Evolutionary conservation across 2,329 filamentous ascomycete genomes (phyloP), one percentile per base, ranked within the genome.

Genomic region (Grosmannia huntii): DNA sequence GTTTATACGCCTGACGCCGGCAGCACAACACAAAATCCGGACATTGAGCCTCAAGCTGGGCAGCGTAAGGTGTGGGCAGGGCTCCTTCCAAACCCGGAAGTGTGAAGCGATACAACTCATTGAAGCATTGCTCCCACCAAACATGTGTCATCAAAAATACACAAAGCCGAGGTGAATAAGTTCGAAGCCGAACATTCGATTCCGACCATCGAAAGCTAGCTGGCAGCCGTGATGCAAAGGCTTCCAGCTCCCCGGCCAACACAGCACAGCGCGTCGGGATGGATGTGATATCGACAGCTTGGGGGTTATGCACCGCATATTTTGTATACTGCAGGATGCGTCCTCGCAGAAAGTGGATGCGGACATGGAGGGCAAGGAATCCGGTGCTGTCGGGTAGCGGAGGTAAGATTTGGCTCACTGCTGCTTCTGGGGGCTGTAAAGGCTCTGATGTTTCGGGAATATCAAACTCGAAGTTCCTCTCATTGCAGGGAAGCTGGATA

Each of bases 141-240:
- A 82, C 71, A 61, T 82, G 79, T 11, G 81, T 82, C 78, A 81
- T 82, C 64, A 82, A 70, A 60, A 79, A 82, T 49, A 80, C 77
- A 60, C 78, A 80, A 5, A 83, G 72, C 4, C 80, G 72, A 2
- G 79, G 76, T 1, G 80, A 82, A 63, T 82, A 82, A 3, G 78
- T 77, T 6, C 80, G 75, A 27, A 82, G 69, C 16, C 78, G 74
- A 4, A 82, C 69, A 33, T 81, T 82, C 61, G 72, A 76, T 60
- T 82, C 79, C 12, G 78, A 81, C 66, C 80, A 82, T 53, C 77
- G 76, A 62, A 83, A 82, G 11, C 78, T 81, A 0, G 75, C 69
- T 1, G 79, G 80, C 5, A 82, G 66, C 27, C 79, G 71, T 23
- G 75, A 72, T 52, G 79, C 78, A 60, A 82, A 82, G 14, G 75